These are phyloP conservation scores for Fusarium sp. DNA, from an alignment of 2,329 filamentous ascomycete genomes.

Conservation along the genomic window DNA sequence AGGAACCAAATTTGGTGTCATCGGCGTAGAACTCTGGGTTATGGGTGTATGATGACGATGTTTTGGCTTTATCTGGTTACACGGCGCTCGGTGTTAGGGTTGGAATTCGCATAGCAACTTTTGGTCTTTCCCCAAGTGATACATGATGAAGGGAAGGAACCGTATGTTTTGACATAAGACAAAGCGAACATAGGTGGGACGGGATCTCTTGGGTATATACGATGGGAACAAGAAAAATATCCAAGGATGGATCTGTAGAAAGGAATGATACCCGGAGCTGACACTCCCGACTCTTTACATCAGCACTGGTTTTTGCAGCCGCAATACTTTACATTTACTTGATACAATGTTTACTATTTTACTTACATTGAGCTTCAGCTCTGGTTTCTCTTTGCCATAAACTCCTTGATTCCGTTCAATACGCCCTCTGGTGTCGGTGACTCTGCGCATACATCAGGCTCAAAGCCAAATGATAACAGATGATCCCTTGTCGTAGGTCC, in stretches of 20 bases:
- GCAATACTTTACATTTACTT: not conserved
- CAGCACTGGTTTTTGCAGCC: not conserved
- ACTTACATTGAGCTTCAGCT: conserved; percentile 19
- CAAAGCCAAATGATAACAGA: conserved; percentile 73
- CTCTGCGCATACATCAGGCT: conserved; percentile 82
- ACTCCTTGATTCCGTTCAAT: conserved; percentile 70
- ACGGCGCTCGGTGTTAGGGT: conserved; percentile 34
- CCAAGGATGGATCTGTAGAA: conserved; percentile 28
- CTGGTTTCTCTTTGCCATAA: conserved; percentile 29
- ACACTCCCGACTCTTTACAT: conserved; percentile 39
- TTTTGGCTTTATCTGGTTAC: conserved; percentile 15
- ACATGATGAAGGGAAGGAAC: not conserved
- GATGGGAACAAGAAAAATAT: conserved; percentile 11
- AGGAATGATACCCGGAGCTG: conserved; percentile 47
- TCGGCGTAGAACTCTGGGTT: conserved; percentile 95
- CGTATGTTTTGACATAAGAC: conserved; percentile 1
- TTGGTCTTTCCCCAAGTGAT: conserved; percentile 18
- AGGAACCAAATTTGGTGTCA: conserved; percentile 88
- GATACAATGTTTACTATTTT: not conserved
- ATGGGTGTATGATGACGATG: conserved; percentile 66
- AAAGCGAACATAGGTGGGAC: not conserved
- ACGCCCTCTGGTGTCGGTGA: conserved; percentile 86
- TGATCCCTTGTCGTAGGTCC: conserved; percentile 90
- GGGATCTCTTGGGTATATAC: conserved; percentile 22
- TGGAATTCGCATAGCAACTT: conserved; percentile 4